Evolutionary conservation across 1,139 yeast genomes (phyloP).

Genomic region (Nakaseomyces uthaithaninus): DNA sequence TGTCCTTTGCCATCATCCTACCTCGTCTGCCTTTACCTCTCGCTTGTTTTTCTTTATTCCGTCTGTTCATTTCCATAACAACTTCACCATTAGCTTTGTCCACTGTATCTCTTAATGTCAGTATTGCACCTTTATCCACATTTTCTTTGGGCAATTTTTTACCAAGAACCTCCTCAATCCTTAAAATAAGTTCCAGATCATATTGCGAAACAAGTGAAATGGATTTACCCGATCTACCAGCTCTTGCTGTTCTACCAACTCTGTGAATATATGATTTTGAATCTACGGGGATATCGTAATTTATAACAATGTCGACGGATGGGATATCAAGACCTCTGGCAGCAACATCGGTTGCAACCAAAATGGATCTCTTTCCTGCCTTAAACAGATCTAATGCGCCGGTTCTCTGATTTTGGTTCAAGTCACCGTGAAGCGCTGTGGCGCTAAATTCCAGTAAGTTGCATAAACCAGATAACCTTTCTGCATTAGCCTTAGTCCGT

Average conservation of each 20-base stretch:
- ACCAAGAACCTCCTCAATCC: slow-evolving; percentile 82
- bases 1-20: slow-evolving; percentile 33
- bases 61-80: slow-evolving; percentile 73
- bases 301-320: slow-evolving; percentile 82
- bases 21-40: slow-evolving; percentile 35
- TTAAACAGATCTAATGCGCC: slow-evolving; percentile 92
- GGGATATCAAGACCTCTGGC: slow-evolving; percentile 98
- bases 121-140: slow-evolving; percentile 69
- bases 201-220: slow-evolving; percentile 89
- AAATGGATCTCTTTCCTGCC: slow-evolving; percentile 69
- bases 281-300: slow-evolving; percentile 94
- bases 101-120: slow-evolving; percentile 75
- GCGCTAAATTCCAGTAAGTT: slow-evolving; percentile 80
- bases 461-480: slow-evolving; percentile 75
- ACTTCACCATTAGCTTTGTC: slow-evolving; percentile 92
- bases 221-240: slow-evolving; percentile 92
- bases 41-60: slow-evolving; percentile 36
- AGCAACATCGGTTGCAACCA: slow-evolving; percentile 96
- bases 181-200: slow-evolving; percentile 76
- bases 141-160: slow-evolving; percentile 77
- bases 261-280: slow-evolving; percentile 97
- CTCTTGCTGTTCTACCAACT: slow-evolving; percentile 98
- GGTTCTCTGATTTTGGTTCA: slow-evolving; percentile 83
- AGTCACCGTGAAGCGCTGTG: slow-evolving; percentile 90
- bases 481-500: slow-evolving; percentile 92